phyloP scores from a whole-genome alignment of 495 filamentous ascomycete genomes.

The Podospora conica region DNA sequence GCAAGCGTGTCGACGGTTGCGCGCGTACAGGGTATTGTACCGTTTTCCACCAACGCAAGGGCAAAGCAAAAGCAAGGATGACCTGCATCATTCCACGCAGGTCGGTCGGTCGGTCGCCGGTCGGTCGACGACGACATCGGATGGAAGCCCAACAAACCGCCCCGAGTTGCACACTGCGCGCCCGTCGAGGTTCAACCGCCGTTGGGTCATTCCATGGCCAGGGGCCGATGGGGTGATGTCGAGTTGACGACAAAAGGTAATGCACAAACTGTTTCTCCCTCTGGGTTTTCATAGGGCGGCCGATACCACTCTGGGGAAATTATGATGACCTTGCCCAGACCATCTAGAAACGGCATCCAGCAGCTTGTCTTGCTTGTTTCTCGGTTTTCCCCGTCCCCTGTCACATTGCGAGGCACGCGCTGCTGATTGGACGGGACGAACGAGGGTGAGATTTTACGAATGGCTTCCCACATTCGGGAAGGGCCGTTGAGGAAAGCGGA shows the following conservation, averaged over 20 bases:
- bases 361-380: not conserved
- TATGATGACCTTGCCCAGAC: conserved; percentile 15
- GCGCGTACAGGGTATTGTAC: not conserved
- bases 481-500: not conserved
- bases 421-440: conserved; percentile 1
- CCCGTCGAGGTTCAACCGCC: not conserved
- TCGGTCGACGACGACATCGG: not conserved
- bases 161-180: not conserved
- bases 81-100: conserved; percentile 1
- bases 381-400: not conserved
- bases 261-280: not conserved
- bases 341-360: conserved; percentile 1
- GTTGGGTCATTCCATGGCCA: not conserved
- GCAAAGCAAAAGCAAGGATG: not conserved
- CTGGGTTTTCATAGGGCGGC: conserved; percentile 12
- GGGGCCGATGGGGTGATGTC: not conserved
- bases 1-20: not conserved
- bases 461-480: not conserved
- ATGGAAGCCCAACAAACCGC: not conserved
- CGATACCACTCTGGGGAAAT: conserved; percentile 25
- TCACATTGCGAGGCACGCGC: not conserved
- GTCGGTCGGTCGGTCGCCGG: not conserved
- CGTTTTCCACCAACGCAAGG: not conserved
- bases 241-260: not conserved
- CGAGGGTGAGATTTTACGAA: not conserved